Base-by-base conservation (phyloP, 2,329 filamentous ascomycete species). In the Beauveria australis region DNA sequence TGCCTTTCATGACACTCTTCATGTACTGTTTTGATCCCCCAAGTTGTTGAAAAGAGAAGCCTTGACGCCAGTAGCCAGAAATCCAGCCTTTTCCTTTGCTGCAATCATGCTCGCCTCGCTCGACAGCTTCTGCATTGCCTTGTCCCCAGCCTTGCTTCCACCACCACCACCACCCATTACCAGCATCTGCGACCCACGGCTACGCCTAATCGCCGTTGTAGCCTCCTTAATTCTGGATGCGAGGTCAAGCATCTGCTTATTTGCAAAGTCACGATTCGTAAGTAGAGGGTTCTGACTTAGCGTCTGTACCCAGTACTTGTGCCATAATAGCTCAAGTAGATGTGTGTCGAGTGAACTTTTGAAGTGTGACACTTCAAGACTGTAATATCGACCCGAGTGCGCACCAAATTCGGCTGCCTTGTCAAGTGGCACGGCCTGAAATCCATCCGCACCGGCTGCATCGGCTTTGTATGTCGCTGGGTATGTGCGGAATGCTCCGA, bases 271-370 rank as follows among this genome's bases (percentile, higher is more conserved):
- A 64, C 92, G 89, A 70, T 96, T 97, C 60, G 91, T 92, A 68
- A 96, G 87, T 5, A 97, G 82, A 24, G 93, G 92, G 67, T 87
- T 94, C 68, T 96, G 91, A 37, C 91, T 95, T 22, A 99, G 83
- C 6, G 94, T 99, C 70, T 95, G 90, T 40, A 97, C 92, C 94
- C 92, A 96, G 79, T 99, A 99, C 75, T 97, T 97, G 79, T 97
- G 96, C 94, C 94, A 97, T 33, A 99, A 80, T 56, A 91, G 82
- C 69, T 95, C 91, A 5, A 99, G 80, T 26, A 99, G 81, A 67
- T 92, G 89, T 2, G 87, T 83, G 75, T 99, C 94, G 30, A 99
- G 86, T 0, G 89, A 89, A 64, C 90, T 94, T 78, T 97, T 97
- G 82, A 91, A 99, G 75, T 96, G 91, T 37, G 91, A 91, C 16